These are phyloP conservation scores for Cyberlindnera petersonii DNA, from an alignment of 805 yeast species.

Conservation along the genomic window DNA sequence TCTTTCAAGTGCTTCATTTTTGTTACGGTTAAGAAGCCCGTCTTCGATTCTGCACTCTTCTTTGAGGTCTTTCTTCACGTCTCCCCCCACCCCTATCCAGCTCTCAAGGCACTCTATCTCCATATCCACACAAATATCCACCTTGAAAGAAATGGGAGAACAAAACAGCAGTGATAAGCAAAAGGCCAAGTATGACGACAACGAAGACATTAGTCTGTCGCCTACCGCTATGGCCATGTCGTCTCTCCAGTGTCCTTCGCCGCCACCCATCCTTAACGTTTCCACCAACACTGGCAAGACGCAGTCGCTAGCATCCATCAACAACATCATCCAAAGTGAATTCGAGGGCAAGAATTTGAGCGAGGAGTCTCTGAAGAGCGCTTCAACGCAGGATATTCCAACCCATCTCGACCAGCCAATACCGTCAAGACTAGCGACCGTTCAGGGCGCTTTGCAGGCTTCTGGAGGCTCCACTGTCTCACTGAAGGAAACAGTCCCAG, in stretches of 20 bases:
- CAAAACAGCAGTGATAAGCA: background rate
- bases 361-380: background rate
- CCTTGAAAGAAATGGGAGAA: too few species aligned
- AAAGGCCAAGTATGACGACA: slow-evolving; percentile 5
- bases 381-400: slow-evolving; percentile 2
- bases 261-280: slow-evolving; percentile 60
- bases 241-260: slow-evolving; percentile 61
- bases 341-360: slow-evolving; percentile 7
- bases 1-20: too few species aligned
- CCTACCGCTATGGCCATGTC: slow-evolving; percentile 58
- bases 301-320: slow-evolving; percentile 25
- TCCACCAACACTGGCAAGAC: slow-evolving; percentile 24
- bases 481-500: slow-evolving; percentile 35
- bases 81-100: too few species aligned
- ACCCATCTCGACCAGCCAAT: slow-evolving; percentile 13
- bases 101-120: too few species aligned
- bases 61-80: too few species aligned
- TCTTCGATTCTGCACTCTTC: too few species aligned
- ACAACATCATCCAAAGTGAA: slow-evolving; percentile 22
- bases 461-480: slow-evolving; percentile 8
- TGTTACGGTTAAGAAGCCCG: too few species aligned
- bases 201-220: slow-evolving; percentile 30
- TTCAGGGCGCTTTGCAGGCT: slow-evolving; percentile 1
- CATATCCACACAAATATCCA: too few species aligned
- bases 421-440: slow-evolving; percentile 4